Evolutionary conservation across 441 rosid species (phyloP).

Genomic region (Mallotus japonicus): DNA sequence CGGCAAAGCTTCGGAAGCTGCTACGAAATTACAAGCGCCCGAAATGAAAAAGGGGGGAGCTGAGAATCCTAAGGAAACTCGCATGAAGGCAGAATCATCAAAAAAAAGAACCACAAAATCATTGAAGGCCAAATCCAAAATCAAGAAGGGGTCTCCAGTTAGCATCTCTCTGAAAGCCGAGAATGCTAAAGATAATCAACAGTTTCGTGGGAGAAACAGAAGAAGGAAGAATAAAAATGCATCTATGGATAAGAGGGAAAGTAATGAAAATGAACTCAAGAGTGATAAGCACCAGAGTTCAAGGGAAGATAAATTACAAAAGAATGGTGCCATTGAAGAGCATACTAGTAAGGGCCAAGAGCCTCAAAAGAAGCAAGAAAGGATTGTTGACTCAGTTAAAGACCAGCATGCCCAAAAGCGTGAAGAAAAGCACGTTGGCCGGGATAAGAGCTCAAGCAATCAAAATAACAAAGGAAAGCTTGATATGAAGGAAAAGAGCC

Average conservation of each 20-base stretch:
- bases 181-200: conserved; percentile 26
- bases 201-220: conserved; percentile 18
- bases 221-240: conserved; percentile 26
- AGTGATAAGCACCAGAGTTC: conserved; percentile 30
- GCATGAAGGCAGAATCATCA: conserved; percentile 34
- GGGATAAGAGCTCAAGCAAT: conserved; percentile 17
- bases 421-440: conserved; percentile 24
- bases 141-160: conserved; percentile 36
- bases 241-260: conserved; percentile 21
- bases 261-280: conserved; percentile 17
- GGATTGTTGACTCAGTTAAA: conserved; percentile 20
- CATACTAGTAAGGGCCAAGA: conserved; percentile 18
- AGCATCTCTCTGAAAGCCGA: conserved; percentile 28
- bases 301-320: conserved; percentile 27
- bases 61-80: conserved; percentile 24
- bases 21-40: background rate
- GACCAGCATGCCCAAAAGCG: conserved; percentile 27
- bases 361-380: conserved; percentile 24
- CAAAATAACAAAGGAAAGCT: conserved; percentile 26
- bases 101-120: conserved; percentile 32
- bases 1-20: conserved; percentile 9
- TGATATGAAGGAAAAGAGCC: conserved; percentile 20
- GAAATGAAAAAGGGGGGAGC: conserved; percentile 11
- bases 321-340: conserved; percentile 20
- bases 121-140: conserved; percentile 37